phyloP scores from a whole-genome alignment of 257 asterid genomes.

The Vinca minor region DNA sequence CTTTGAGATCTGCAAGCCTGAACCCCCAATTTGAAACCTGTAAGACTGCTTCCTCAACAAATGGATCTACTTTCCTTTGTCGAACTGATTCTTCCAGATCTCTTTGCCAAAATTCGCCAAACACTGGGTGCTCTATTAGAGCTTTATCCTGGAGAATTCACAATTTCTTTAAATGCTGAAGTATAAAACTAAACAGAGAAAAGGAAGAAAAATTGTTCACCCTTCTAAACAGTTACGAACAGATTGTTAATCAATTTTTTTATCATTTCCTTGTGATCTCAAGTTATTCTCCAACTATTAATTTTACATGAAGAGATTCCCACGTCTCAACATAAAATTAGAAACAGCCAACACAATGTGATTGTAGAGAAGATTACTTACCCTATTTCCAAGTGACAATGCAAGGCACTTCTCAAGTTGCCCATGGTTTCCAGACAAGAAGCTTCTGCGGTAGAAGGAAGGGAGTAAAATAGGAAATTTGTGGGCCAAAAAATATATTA shows the following conservation, averaged over 20 bases:
- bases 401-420: conserved; percentile 57
- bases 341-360: not conserved
- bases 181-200: conserved; percentile 11
- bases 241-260: not conserved
- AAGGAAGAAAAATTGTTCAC: too few species aligned
- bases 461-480: conserved; percentile 68
- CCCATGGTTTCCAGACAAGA: conserved; percentile 77
- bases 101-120: conserved; percentile 72
- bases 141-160: conserved; percentile 58
- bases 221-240: too few species aligned
- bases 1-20: conserved; percentile 65
- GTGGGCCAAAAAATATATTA: conserved; percentile 58
- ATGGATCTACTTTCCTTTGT: conserved; percentile 58
- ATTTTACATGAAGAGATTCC: not conserved
- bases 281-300: not conserved
- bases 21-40: conserved; percentile 93
- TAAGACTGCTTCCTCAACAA: conserved; percentile 75
- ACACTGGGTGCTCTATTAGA: conserved; percentile 40
- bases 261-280: not conserved
- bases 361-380: conserved; percentile 29
- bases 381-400: conserved; percentile 59
- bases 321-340: not conserved
- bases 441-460: conserved; percentile 56
- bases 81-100: conserved; percentile 88
- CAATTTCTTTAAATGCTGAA: conserved; percentile 17